phyloP scores from a whole-genome alignment of 805 yeast genomes.

The Zygotorulaspora florentina region DNA sequence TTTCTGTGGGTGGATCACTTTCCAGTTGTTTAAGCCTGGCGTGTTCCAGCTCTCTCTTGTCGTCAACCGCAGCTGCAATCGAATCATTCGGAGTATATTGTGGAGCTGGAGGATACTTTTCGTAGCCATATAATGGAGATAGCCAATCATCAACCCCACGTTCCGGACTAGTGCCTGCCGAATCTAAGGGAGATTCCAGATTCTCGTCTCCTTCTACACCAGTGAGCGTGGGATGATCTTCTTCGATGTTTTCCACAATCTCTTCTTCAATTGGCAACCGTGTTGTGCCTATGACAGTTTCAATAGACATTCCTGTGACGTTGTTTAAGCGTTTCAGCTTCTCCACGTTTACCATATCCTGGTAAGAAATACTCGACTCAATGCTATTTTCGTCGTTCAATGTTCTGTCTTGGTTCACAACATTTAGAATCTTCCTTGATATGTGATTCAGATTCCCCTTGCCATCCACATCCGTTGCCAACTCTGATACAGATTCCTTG shows the following conservation, averaged over 20 bases:
- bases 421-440: slow-evolving; percentile 16
- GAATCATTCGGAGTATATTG: slow-evolving; percentile 22
- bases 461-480: slow-evolving; percentile 15
- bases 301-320: slow-evolving; percentile 76
- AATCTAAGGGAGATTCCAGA: slow-evolving; percentile 8
- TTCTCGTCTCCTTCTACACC: slow-evolving; percentile 1
- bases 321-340: slow-evolving; percentile 68
- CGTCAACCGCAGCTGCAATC: slow-evolving; percentile 19
- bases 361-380: slow-evolving; percentile 27
- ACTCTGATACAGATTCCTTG: slow-evolving; percentile 22
- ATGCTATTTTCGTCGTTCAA: slow-evolving; percentile 19
- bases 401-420: slow-evolving; percentile 12
- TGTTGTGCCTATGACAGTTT: slow-evolving; percentile 76
- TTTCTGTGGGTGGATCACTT: slow-evolving; percentile 39
- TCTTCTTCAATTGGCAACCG: slow-evolving; percentile 30
- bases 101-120: slow-evolving; percentile 18
- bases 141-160: slow-evolving; percentile 14
- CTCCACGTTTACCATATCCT: slow-evolving; percentile 70
- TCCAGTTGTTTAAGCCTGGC: slow-evolving; percentile 37
- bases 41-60: slow-evolving; percentile 42
- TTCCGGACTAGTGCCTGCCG: slow-evolving; percentile 6
- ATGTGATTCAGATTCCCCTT: slow-evolving; percentile 10
- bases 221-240: not conserved
- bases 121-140: slow-evolving; percentile 12
- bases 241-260: not conserved